Evolutionary conservation across 2,329 filamentous ascomycete genomes (phyloP).

Genomic region (Fusarium oligoseptatum): DNA sequence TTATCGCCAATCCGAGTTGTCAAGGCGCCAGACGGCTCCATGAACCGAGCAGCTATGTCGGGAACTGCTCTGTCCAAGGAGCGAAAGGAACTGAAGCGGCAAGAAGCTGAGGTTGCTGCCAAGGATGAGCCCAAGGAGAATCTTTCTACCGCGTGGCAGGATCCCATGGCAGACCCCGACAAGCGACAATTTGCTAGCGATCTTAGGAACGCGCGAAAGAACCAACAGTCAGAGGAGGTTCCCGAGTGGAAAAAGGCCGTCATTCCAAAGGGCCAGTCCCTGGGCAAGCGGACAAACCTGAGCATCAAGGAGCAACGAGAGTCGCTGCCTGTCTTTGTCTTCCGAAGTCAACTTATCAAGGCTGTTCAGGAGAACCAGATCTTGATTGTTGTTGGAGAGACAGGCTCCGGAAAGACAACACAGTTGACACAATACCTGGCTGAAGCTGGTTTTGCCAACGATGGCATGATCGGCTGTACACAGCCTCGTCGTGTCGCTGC

Average conservation of each 20-base stretch:
- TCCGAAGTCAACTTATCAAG: slow-evolving; percentile 87
- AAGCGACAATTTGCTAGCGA: slow-evolving; percentile 92
- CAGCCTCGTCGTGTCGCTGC: slow-evolving; percentile 97
- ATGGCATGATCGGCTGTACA: slow-evolving; percentile 94
- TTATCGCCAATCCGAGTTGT: slow-evolving; percentile 95
- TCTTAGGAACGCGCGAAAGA: slow-evolving; percentile 75
- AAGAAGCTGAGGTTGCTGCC: slow-evolving; percentile 82
- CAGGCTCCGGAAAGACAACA: slow-evolving; percentile 96
- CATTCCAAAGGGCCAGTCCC: slow-evolving; percentile 81
- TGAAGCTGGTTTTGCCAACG: slow-evolving; percentile 88
- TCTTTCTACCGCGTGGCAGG: slow-evolving; percentile 92
- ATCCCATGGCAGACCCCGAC: slow-evolving; percentile 91
- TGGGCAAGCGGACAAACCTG: slow-evolving; percentile 89
- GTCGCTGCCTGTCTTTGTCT: slow-evolving; percentile 88
- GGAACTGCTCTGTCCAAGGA: slow-evolving; percentile 91
- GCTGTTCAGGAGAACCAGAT: slow-evolving; percentile 91
- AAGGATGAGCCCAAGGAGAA: slow-evolving; percentile 86
- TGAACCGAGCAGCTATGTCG: slow-evolving; percentile 96
- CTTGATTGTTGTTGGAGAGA: slow-evolving; percentile 96
- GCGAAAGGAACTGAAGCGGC: slow-evolving; percentile 86
- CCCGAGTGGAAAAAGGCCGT: slow-evolving; percentile 95
- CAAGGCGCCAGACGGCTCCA: slow-evolving; percentile 97
- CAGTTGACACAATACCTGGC: slow-evolving; percentile 96
- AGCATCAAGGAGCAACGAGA: slow-evolving; percentile 96
- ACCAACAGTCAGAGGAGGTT: slow-evolving; percentile 74